These are phyloP conservation scores for Gossypium longicalyx DNA, from an alignment of 345 rosid genomes.

Conservation along the genomic window DNA sequence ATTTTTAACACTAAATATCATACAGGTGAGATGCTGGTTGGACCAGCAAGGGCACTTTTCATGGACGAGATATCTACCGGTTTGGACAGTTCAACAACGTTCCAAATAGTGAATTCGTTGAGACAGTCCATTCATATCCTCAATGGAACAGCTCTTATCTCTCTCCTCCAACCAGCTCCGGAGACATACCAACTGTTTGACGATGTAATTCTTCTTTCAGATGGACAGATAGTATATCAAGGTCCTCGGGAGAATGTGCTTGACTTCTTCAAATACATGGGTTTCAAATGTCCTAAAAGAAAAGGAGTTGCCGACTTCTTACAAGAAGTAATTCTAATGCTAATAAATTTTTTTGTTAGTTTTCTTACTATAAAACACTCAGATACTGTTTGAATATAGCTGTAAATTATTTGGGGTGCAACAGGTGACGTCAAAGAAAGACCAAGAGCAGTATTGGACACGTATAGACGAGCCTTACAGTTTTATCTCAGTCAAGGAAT, in stretches of 20 bases:
- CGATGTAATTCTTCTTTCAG: slow-evolving; percentile 69
- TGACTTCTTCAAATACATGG: slow-evolving; percentile 57
- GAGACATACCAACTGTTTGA: slow-evolving; percentile 79
- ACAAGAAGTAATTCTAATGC: slow-evolving; percentile 49
- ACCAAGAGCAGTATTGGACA: slow-evolving; percentile 83
- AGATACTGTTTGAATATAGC: slow-evolving; percentile 48
- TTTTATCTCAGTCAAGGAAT: slow-evolving; percentile 51
- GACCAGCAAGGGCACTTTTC: slow-evolving; percentile 68
- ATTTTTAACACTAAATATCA: not conserved
- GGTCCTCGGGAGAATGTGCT: slow-evolving; percentile 65
- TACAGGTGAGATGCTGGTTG: slow-evolving; percentile 75
- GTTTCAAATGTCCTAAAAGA: slow-evolving; percentile 71
- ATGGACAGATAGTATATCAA: slow-evolving; percentile 71
- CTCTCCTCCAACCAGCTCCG: slow-evolving; percentile 82
- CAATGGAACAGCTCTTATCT: slow-evolving; percentile 63
- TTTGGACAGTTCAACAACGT: slow-evolving; percentile 78
- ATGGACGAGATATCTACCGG: slow-evolving; percentile 92
- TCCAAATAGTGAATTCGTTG: slow-evolving; percentile 65
- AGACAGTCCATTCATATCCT: slow-evolving; percentile 52
- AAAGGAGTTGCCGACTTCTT: slow-evolving; percentile 80
- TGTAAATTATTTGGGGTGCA: not conserved
- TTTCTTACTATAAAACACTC: not conserved
- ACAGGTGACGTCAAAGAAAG: slow-evolving; percentile 24
- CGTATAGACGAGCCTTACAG: slow-evolving; percentile 50
- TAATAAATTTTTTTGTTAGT: not conserved